Percentiles rank a stretch among this genome's conserved stretches.
phyloP scores from a whole-genome alignment of 2,329 filamentous ascomycete genomes.

The Calonectria pseudoturangicola region DNA sequence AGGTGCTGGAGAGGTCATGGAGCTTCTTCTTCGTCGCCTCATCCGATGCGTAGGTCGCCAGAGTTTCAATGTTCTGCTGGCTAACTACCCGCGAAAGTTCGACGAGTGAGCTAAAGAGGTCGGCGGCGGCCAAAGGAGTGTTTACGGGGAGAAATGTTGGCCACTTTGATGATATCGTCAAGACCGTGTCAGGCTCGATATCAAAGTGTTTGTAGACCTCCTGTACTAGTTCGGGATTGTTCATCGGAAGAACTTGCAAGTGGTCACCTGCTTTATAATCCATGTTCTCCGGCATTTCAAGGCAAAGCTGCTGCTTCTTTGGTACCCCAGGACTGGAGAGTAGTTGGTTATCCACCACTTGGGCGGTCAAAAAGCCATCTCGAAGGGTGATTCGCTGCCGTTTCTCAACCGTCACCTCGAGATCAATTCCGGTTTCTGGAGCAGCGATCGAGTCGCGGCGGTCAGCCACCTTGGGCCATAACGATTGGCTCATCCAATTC shows the following conservation, averaged over 20 bases:
- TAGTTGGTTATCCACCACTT: background rate
- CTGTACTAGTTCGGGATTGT: background rate
- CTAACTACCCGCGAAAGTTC: background rate
- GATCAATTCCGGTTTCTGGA: background rate
- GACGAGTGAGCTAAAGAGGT: background rate
- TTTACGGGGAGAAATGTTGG: background rate
- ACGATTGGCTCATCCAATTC: conserved; percentile 7
- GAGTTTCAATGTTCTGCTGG: background rate
- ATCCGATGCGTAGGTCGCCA: background rate
- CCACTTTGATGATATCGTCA: conserved; percentile 4
- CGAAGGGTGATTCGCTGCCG: background rate
- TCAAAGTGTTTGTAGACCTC: background rate
- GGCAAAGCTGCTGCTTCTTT: background rate
- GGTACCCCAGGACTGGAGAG: background rate
- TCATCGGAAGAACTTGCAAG: conserved; percentile 9
- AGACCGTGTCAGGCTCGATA: background rate
- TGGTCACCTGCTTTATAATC: conserved; percentile 4
- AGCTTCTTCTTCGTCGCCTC: background rate
- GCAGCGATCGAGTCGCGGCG: background rate
- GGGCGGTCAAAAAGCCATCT: background rate
- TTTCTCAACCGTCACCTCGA: background rate
- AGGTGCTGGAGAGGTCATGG: background rate
- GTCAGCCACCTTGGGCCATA: background rate
- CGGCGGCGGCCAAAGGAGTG: background rate
- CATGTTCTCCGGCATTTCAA: background rate